Evolutionary conservation across 2,329 filamentous ascomycete species (phyloP), one percentile per base, ranked within the genome.

Genomic region (Epichloe coenophiala): DNA sequence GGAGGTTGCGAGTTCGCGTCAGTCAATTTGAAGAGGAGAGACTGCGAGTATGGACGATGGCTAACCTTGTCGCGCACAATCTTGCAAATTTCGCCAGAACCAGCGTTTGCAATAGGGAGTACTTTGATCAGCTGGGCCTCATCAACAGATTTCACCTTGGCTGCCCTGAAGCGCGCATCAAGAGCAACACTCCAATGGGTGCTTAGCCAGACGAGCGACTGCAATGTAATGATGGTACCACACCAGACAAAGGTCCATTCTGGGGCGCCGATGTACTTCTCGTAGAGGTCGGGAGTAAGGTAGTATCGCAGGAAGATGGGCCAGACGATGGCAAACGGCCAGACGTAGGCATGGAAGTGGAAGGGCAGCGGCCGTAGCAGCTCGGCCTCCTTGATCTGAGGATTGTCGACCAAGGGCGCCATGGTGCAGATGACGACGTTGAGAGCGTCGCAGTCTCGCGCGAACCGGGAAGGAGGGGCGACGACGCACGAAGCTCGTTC

Each of bases 171-270:
- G 54, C 83, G 69, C 21, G 84, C 85, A 62, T 83, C 80, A 56
- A 97, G 73, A 63, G 90, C 83, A 65, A 98, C 88, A 63, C 88
- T 97, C 93, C 93, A 98, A 71, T 97, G 88, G 45, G 93, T 98
- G 72, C 86, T 91, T 55, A 98, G 77, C 91, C 93, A 98, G 59
- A 89, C 72, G 56, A 98, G 77, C 56, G 87, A 83, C 72, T 98
- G 94, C 51, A 85, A 63, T 11, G 90, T 95, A 65, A 94, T 76
- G 64, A 98, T 96, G 58, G 81, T 77, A 61, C 86, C 91, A 57
- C 85, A 80, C 83, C 88, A 98, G 55, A 98, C 88, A 65, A 95
- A 95, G 1, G 94, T 97, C 91, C 93, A 98, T 75, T 98, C 93
- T 59, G 86, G 83, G n/a, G 85, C 90, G 60, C 86, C 81, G 57